Evolutionary conservation across 345 rosid species (phyloP), one percentile per base, ranked within the genome.

Genomic region (Dipteronia dyeriana): DNA sequence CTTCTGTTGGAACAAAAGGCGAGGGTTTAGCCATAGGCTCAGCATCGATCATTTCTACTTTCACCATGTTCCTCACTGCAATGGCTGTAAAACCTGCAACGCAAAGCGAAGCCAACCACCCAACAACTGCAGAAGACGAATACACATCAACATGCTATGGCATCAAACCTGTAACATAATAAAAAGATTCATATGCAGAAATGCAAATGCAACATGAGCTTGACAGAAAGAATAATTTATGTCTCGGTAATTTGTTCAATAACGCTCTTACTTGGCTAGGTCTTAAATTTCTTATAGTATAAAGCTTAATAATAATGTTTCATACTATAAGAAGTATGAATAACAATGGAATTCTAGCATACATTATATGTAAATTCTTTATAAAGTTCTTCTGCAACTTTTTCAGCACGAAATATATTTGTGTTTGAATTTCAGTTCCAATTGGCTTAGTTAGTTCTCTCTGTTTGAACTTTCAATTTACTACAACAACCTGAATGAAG

Each of bases 11-110:
- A 26, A 96, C 87, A 82, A 93, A 95, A 4, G 99, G 92, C 0
- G 97, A 83, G 17, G 99, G 94, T 79, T 90, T 95, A 9, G 84
- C 78, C 99, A 95, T 95, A 45, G 99, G 99, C 76, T 95, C 99
- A 0, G 98, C 95, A 71, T 95, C 98, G 0, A 56, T 85, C 98
- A 95, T 88, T 78, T 95, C 91, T 54, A 98, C 93, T 75, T 88
- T 90, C 65, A 91, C 98, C 68, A 88, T 84, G 69, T 91, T 95
- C 67, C 99, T 93, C 74, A 93, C 89, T 6, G 96, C 79, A 70
- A 95, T 91, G 8, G 99, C 99, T 34, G 94, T 88, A 73, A 81
- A 95, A 9, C 98, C 98, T 1, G 98, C 99, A 25, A 91, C 98
- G 78, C 91, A 90, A 70, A 93, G 94, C 34, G 99, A 90, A 68